Conservation (phyloP, 108 stramenopile species). For the Fistulifera solaris region DNA sequence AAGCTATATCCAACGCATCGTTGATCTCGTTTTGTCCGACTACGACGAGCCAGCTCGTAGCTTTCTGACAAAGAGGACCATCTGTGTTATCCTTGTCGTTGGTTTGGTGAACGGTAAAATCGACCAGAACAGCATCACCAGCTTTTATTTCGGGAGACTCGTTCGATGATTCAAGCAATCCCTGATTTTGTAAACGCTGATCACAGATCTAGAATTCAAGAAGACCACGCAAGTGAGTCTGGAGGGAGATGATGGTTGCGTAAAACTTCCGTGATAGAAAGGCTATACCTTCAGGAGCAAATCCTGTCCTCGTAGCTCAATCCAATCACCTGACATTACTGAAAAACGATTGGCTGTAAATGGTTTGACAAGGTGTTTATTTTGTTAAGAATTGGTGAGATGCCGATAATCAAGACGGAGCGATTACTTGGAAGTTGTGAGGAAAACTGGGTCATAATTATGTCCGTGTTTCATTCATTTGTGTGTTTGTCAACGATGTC, state of each 20-base stretch:
- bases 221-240: slow-evolving; percentile 3
- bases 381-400: no score
- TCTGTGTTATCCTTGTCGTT: slow-evolving; percentile 9
- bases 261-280: neutral
- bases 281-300: slow-evolving; percentile 29
- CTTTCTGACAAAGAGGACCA: slow-evolving; percentile 23
- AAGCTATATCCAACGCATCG: slow-evolving; percentile 36
- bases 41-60: slow-evolving; percentile 22
- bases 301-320: slow-evolving; percentile 34
- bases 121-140: slow-evolving; percentile 28
- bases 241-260: neutral
- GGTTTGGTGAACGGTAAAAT: slow-evolving; percentile 21
- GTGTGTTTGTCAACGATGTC: no score
- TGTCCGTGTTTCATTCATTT: no score
- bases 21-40: slow-evolving; percentile 34
- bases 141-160: slow-evolving; percentile 16
- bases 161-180: slow-evolving; percentile 9
- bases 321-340: slow-evolving; percentile 18
- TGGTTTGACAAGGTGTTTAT: no score
- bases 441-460: no score
- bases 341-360: no score
- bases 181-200: neutral
- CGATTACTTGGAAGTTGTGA: no score
- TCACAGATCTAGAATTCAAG: no score
- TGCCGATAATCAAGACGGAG: no score